Evolutionary conservation across 2,329 filamentous ascomycete species (phyloP).

Genomic region (Calonectria pseudoreteaudii): DNA sequence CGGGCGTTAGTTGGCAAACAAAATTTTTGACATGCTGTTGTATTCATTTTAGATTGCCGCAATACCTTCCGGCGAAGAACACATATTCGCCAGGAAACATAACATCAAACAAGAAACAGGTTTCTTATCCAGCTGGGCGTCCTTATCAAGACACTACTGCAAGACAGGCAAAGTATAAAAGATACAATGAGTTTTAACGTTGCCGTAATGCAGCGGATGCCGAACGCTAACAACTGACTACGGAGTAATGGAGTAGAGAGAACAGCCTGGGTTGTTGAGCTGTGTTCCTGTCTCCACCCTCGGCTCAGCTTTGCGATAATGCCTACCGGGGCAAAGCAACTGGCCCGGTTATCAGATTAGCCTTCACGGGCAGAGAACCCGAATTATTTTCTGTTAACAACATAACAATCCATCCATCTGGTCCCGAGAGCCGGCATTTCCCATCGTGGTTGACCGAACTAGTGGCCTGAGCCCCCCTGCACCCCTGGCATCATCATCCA

Average conservation of each 20-base stretch:
- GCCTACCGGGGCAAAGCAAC: not conserved
- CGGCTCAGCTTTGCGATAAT: not conserved
- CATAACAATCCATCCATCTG: not conserved
- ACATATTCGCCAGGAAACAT: not conserved
- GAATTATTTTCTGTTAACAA: not conserved
- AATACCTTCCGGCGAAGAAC: too few species aligned
- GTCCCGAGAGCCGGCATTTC: constrained; percentile 3
- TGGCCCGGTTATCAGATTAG: not conserved
- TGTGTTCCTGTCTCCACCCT: not conserved
- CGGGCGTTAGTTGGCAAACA: not conserved
- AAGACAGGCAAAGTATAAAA: not conserved
- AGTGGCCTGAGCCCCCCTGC: constrained; percentile 40
- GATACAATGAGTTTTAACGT: not conserved
- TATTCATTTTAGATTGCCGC: too few species aligned
- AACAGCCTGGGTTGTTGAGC: not conserved
- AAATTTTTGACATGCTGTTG: not conserved
- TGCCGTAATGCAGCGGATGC: not conserved
- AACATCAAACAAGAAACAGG: too few species aligned
- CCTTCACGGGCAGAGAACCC: not conserved
- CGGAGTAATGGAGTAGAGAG: not conserved
- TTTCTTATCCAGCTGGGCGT: not conserved
- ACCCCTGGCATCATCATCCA: constrained; percentile 28
- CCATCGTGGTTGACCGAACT: constrained; percentile 32
- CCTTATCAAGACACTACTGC: not conserved
- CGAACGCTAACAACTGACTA: not conserved